These are phyloP conservation scores for Rachicladosporium sp. DNA, from an alignment of 2,329 filamentous ascomycete species.

Conservation along the genomic window DNA sequence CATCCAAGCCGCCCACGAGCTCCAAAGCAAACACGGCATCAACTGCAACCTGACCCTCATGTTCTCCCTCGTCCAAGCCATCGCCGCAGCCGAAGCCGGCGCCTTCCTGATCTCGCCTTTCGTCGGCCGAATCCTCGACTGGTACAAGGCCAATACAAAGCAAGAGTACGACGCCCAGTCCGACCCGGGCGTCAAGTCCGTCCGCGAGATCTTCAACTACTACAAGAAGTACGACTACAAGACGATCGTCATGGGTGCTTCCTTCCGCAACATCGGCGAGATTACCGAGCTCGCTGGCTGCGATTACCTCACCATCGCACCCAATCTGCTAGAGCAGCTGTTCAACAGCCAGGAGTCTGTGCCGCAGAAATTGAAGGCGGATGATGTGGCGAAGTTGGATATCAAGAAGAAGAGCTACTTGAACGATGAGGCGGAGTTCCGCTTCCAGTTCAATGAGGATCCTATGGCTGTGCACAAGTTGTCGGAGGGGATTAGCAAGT, in stretches of 20 bases:
- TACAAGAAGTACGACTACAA: constrained; percentile 99
- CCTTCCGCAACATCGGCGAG: constrained; percentile 91
- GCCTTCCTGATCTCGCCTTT: constrained; percentile 99
- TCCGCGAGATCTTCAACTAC: constrained; percentile 96
- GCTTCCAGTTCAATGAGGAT: constrained; percentile 99
- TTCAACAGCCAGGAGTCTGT: constrained; percentile 70
- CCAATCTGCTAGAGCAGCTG: constrained; percentile 86
- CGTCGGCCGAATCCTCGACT: constrained; percentile 97
- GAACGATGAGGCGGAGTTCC: constrained; percentile 78
- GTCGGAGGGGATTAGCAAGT: constrained; percentile 98
- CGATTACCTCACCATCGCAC: constrained; percentile 97
- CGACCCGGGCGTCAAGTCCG: constrained; percentile 92
- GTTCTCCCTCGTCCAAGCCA: constrained; percentile 92
- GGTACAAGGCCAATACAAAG: constrained; percentile 95
- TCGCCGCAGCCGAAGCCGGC: constrained; percentile 85
- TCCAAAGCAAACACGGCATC: constrained; percentile 89
- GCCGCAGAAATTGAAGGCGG: constrained; percentile 82
- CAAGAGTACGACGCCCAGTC: constrained; percentile 82
- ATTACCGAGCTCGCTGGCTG: constrained; percentile 97
- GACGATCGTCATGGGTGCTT: constrained; percentile 99
- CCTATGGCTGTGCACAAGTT: constrained; percentile 99
- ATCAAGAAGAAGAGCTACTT: constrained; percentile 87
- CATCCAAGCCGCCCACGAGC: constrained; percentile 95
- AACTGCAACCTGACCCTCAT: constrained; percentile 99
- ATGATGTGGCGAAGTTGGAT: constrained; percentile 52